Percentiles rank a stretch among this genome's conserved stretches.
Conservation (phyloP, 257 asterid species). For the Solanum ossicruentum region DNA sequence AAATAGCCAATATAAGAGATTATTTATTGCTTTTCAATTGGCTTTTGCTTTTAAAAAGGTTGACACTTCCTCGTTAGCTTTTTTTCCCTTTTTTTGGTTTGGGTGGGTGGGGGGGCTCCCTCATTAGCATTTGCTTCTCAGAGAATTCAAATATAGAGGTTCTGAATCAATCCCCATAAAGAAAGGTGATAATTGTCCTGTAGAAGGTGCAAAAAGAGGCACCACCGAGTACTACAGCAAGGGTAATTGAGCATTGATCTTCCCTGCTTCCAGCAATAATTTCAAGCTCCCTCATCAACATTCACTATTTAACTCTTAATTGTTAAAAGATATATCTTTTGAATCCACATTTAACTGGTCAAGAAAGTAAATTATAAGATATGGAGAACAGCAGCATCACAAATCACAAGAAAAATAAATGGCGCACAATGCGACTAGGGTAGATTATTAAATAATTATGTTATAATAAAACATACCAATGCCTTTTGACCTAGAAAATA, state of each 20-base stretch:
- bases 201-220: not conserved
- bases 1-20: not conserved
- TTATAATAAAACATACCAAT: not conserved
- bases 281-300: not conserved
- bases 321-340: not conserved
- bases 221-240: not conserved
- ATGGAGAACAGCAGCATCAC: not conserved
- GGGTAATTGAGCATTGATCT: not conserved
- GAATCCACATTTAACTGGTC: not conserved
- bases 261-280: not conserved
- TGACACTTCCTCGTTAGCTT: not conserved
- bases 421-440: not conserved
- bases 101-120: not conserved
- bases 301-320: not conserved
- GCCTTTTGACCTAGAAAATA: not conserved
- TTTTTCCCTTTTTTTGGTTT: too few relatives aligned
- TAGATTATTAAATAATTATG: not conserved
- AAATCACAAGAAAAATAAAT: not conserved
- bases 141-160: not conserved
- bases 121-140: not conserved
- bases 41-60: not conserved
- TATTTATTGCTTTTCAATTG: not conserved
- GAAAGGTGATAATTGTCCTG: not conserved
- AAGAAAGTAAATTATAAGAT: not conserved
- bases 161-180: not conserved